Base-by-base conservation (phyloP, 352 stramenopile genomes). In the Globisporangium nunn region DNA sequence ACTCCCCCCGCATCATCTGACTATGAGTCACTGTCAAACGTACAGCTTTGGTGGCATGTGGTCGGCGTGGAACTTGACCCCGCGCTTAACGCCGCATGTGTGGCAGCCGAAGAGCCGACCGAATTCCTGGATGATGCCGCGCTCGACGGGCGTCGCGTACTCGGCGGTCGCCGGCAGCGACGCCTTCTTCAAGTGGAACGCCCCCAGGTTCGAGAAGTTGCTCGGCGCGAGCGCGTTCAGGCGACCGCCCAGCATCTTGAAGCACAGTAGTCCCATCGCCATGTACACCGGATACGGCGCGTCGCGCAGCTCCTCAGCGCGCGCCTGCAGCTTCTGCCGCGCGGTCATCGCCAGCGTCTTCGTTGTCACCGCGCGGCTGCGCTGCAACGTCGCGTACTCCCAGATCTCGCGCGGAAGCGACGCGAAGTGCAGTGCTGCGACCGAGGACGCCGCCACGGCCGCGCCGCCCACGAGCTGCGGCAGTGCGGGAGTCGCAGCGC, bases 31-130 rank as follows among this genome's bases (percentile, higher is more conserved):
- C 23, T 23, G 23, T 23, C 23, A 23, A 23, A 71, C 77, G 10
- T 71, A 93, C 85, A 85, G 57, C 64, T 86, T 91, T n/a, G 82
- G 85, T 1, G 85, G 85, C 81, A 90, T 88, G 68, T 95, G 85
- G 54, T 95, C 85, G 47, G 78, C 85, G 46, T 92, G 81, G 50
- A 86, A 95, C 52, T 77, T 76, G 53, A 84, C 70, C 6, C 71
- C 76, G 7, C 58, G 67, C 61, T 85, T 86, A 8, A 82, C 60
- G 23, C 85, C 85, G 52, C 85, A 95, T 23, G 85, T 95, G 61
- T 95, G 85, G 63, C 85, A 95, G 17, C 85, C 85, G 40, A 75
- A 92, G 17, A 88, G 71, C 7, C 85, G 70, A 1, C 85, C 85
- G 53, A 93, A 90, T 63, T 89, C 73, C 53, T 91, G 81, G 46